Base-by-base conservation (phyloP, 1,284 basidiomycete species). In the Wallemia ichthyophaga region DNA sequence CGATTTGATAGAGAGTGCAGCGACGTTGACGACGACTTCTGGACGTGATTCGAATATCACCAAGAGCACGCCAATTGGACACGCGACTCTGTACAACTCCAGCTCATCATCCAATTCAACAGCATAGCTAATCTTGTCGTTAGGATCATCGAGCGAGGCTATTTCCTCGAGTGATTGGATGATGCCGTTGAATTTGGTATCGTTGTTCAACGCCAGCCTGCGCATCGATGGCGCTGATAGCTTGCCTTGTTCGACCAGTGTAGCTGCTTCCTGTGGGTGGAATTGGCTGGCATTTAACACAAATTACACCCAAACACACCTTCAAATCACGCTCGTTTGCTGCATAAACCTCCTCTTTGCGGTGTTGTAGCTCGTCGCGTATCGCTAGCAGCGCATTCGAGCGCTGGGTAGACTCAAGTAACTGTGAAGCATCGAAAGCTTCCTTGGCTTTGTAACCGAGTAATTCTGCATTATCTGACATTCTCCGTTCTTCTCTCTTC, bases 1-100 rank as follows among this genome's bases (percentile, higher is more conserved):
- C 26, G 85, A 91, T 71, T 96, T 98, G 71, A 99, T 87, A 1
- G 94, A 92, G 64, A 99, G 73, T 0, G 86, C 78, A 3, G 94
- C 87, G 65, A 99, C 96, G 69, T 98, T 98, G 54, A 98, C 84
- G 27, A 98, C 87, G 2, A 99, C 94, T 69, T 99, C 94, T 0
- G 94, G 94, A 31, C 94, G 76, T 1, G 92, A 86, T 71, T 99
- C 94, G 64, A 99, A 99, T 63, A 99, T 95, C 63, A 96, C 87
- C 57, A 98, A 76, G 25, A 98, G 74, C 0, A 95, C 91, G 21
- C 94, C 94, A 62, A 99, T 94, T 0, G 94, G 91, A 69, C 92
- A 98, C 0, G 91, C 87, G 1, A 98, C 82, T 33, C 88, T 79
- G 71, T 94, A 91, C 15, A 98, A 75, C 65, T 95, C 85, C 17